Evolutionary conservation across 2,329 filamentous ascomycete genomes (phyloP), one percentile per base, ranked within the genome.

Genomic region (Cordyceps cateniannulata): DNA sequence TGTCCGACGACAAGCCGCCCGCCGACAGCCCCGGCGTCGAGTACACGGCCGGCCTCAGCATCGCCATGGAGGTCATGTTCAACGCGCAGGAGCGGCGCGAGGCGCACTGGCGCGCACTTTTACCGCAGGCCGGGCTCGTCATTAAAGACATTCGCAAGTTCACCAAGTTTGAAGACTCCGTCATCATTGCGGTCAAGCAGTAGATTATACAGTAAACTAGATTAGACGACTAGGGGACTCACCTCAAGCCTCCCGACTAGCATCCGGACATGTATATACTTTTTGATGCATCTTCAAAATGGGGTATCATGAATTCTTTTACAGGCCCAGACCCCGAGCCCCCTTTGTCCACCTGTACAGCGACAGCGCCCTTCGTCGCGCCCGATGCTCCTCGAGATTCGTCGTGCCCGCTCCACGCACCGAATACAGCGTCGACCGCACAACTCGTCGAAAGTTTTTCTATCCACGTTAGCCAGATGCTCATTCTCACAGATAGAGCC

Each of bases 391-490:
- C 52, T 77, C 75, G 66, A 72, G 72, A 24, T 76, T 72, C 16
- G 72, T 71, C 47, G 71, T 70, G 16, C 73, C 73, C 10, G 71
- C 69, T 14, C 76, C 74, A n/a, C 75, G 74, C 2, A 77, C 78
- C 62, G 76, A 75, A 53, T 79, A 77, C n/a, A 80, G 67, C 14
- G 77, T 79, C 2, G 76, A 78, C 10, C 78, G 69, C 63, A 84
- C 73, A 0, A 83, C 80, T 64, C 81, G 81, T 32, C 81, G 75
- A 66, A 83, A 83, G 63, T 82, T 82, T 70, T 79, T 77, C 78
- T 81, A 60, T 25, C 29, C 9, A n/a, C 12, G 49, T 52, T 29
- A 55, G 52, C 38, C n/a, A n/a, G n/a, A 25, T 52, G n/a, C 10
- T 42, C 24, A 14, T 20, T 22, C 4, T 4, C 25, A n/a, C 12